Conservation (phyloP, 192 early-diverging fungal genomes). For the Coemansia biformis region DNA sequence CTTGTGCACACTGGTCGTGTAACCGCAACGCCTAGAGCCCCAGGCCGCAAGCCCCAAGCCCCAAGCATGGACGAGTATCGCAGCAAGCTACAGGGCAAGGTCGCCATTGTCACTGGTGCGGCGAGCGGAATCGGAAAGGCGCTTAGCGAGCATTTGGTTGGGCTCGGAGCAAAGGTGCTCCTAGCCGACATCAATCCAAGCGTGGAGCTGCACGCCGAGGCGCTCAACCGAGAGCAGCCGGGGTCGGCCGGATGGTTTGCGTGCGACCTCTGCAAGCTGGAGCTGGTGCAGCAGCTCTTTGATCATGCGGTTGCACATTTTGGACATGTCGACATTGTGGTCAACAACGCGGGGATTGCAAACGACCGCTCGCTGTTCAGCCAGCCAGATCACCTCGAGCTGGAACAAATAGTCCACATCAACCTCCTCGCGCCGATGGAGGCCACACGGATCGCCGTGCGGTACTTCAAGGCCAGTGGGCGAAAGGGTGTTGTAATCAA, state of each 20-base stretch:
- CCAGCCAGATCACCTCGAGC: constrained; percentile 50
- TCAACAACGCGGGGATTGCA: constrained; percentile 62
- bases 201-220: constrained; percentile 12
- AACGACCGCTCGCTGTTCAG: constrained; percentile 49
- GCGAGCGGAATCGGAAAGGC: constrained; percentile 39
- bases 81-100: constrained; percentile 15
- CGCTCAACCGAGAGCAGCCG: constrained; percentile 9
- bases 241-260: constrained; percentile 17
- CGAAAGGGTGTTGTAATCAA: constrained; percentile 63
- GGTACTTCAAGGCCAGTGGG: constrained; percentile 50
- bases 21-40: too few species aligned
- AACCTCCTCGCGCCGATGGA: constrained; percentile 73
- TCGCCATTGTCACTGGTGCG: constrained; percentile 41
- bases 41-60: too few species aligned
- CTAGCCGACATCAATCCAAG: constrained; percentile 25
- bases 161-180: constrained; percentile 18
- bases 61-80: constrained; percentile 18
- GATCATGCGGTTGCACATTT: constrained; percentile 49
- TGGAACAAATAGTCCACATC: constrained; percentile 58
- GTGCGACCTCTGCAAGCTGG: constrained; percentile 47
- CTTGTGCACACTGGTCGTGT: too few species aligned
- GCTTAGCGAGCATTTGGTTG: constrained; percentile 16
- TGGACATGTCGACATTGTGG: constrained; percentile 54
- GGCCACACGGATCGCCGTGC: constrained; percentile 65
- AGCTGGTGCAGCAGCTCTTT: constrained; percentile 23